Evolutionary conservation across 2,329 filamentous ascomycete species (phyloP), one percentile per base, ranked within the genome.

Genomic region (Daldinia sp.): DNA sequence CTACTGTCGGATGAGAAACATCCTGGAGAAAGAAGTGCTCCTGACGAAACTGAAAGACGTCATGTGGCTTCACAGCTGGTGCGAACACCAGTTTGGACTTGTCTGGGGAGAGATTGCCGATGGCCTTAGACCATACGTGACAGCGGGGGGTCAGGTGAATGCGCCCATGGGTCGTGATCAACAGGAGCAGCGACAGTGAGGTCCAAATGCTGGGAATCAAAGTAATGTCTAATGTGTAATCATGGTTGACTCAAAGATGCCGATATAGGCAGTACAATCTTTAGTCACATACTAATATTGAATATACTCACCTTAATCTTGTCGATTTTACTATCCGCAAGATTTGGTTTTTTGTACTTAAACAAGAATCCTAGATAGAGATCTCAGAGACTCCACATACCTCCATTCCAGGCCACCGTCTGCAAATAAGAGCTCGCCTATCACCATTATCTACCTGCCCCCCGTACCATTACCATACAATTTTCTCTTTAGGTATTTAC

Each of bases 41-140:
- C 60, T 64, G 4, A 60, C 54, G 6, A 77, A 74, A 51, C 68
- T 79, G 10, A 72, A 69, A 44, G 70, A 71, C 23, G 60, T 78
- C 28, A 65, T 77, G 46, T 79, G 77, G 77, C 65, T 79, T 15
- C 65, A 77, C 41, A 74, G 64, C 35, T 79, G 77, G 77, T 77
- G 75, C 61, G 77, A 78, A 35, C 71, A 75, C 39, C 77, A 79
- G 60, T 59, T 79, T 1, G 60, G 72, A 6, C 46, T 78, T 35
- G 58, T 75, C 12, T 78, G 76, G 77, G 67, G 58, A 13, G 73
- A 76, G 65, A 74, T 77, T 13, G 48, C 62, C n/a, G 70, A 73
- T 23, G 59, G 68, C 30, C 59, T 75, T 13, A 41, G 62, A 48
- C 61, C 69, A 6, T 74, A 65, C 70, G 51, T n/a, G 18, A 28